phyloP scores from a whole-genome alignment of 805 yeast genomes.

The Barnettozyma siamensis region DNA sequence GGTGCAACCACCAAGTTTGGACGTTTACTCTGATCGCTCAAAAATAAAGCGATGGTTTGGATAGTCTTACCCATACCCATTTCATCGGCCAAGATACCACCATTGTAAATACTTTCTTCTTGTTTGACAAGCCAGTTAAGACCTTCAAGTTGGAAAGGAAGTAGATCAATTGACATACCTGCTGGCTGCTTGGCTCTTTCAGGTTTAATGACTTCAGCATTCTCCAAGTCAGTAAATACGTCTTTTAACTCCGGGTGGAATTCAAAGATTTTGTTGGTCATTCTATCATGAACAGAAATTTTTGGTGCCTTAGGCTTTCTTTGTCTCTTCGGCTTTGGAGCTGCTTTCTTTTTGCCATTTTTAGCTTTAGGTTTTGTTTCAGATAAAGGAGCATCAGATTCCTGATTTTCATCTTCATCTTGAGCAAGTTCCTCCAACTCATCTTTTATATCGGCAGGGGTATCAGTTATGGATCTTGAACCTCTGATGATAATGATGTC shows the following conservation, averaged over 20 bases:
- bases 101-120: slow-evolving; percentile 71
- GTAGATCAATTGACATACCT: slow-evolving; percentile 63
- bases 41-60: slow-evolving; percentile 85
- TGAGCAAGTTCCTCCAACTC: slow-evolving; percentile 13
- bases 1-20: slow-evolving; percentile 95
- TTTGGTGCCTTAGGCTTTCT: slow-evolving; percentile 39
- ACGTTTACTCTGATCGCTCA: slow-evolving; percentile 56
- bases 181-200: slow-evolving; percentile 68
- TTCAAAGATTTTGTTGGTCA: slow-evolving; percentile 61
- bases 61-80: slow-evolving; percentile 99
- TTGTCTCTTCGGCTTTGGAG: too few species aligned
- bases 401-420: slow-evolving; percentile 12
- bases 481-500: slow-evolving; percentile 11
- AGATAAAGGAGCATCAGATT: slow-evolving; percentile 25
- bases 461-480: slow-evolving; percentile 4
- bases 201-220: slow-evolving; percentile 40
- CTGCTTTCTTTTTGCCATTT: slow-evolving; percentile 15
- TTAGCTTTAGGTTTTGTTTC: slow-evolving; percentile 14
- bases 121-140: slow-evolving; percentile 82
- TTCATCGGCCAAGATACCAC: slow-evolving; percentile 96
- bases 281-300: slow-evolving; percentile 61
- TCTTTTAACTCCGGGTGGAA: slow-evolving; percentile 74
- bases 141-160: slow-evolving; percentile 95
- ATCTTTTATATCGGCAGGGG: slow-evolving; percentile 16
- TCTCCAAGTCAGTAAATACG: slow-evolving; percentile 61